Base-by-base conservation (phyloP, 495 filamentous ascomycete species). In the Daldinia vernicosa region DNA sequence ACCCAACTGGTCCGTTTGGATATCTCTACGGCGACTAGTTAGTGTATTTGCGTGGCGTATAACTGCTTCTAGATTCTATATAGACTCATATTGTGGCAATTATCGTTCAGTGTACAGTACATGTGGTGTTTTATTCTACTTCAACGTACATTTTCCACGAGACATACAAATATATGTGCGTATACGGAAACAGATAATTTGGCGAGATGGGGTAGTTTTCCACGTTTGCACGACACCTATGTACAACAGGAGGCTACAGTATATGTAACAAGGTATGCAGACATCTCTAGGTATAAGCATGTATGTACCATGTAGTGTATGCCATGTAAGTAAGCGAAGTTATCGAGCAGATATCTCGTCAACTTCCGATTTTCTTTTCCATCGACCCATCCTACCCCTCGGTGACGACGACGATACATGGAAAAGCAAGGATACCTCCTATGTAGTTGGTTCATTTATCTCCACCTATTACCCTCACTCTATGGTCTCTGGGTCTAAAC, bases 161-260 rank as follows among this genome's bases (percentile, higher is more conserved):
- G 26, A n/a, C 22, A 53, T n/a, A 53, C 3, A 17, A 4, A 5
- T 30, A 14, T 53, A 53, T 63, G 43, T 67, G 57, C 53, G 63
- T 19, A 47, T 53, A 57, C 53, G 32, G 27, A 71, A 71, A 63
- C 63, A 53, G 63, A 67, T 63, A 71, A 71, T 39, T 67, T 63
- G 24, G 59, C 69, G 69, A 71, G 59, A 67, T 54, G 69, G 69
- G 63, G 58, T 32, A 32, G 19, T 57, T 58, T 40, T 37, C 45
- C 33, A 35, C 33, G 33, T 35, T 35, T 14, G 33, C 9, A 35
- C 33, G 33, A 35, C 9, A 6, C 6, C 28, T 27, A 27, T 4
- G 4, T 33, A 33, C 32, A 1, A 11, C 11, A 32, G 6, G 32
- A 33, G 11, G 32, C 32, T 33, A 9, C 4, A 35, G 3, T 1